Conservation (phyloP, 1,284 basidiomycete species). For the Puccinia hordei region DNA sequence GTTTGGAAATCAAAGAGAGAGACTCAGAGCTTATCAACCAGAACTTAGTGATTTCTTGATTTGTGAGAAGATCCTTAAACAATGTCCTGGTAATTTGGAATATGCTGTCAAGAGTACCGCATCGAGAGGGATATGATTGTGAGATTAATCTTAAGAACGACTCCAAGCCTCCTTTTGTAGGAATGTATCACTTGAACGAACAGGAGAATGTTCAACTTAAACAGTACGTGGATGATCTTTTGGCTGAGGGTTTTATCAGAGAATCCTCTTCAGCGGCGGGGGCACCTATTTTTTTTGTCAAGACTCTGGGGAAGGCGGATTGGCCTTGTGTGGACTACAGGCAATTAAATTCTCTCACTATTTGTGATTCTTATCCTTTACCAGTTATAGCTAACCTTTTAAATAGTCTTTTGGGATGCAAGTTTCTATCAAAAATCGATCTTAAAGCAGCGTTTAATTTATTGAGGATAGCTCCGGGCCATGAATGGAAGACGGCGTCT, state of each 20-base stretch:
- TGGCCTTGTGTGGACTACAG: constrained; percentile 53
- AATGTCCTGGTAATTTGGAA: too few species aligned
- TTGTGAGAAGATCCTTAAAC: too few species aligned
- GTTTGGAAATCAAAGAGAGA: too few species aligned
- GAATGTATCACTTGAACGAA: background rate
- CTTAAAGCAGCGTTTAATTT: constrained; percentile 58
- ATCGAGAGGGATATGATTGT: constrained; percentile 7
- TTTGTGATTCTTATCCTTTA: constrained; percentile 50
- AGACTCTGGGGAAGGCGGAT: constrained; percentile 51
- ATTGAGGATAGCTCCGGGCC: constrained; percentile 53
- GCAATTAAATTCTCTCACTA: constrained; percentile 48
- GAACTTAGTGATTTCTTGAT: too few species aligned
- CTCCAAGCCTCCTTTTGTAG: background rate
- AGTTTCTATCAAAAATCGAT: constrained; percentile 56
- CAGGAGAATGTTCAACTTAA: background rate
- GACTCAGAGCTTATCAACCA: too few species aligned
- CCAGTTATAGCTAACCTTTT: background rate
- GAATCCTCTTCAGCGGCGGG: constrained; percentile 32
- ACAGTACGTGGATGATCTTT: background rate
- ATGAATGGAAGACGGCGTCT: background rate
- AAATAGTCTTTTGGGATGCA: background rate
- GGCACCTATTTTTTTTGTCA: constrained; percentile 51
- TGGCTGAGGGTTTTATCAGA: constrained; percentile 31
- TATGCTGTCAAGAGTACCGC: too few species aligned
- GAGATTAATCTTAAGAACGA: background rate